Evolutionary conservation across 2,329 filamentous ascomycete genomes (phyloP).

Genomic region (Coniosporium tulheliwenetii): DNA sequence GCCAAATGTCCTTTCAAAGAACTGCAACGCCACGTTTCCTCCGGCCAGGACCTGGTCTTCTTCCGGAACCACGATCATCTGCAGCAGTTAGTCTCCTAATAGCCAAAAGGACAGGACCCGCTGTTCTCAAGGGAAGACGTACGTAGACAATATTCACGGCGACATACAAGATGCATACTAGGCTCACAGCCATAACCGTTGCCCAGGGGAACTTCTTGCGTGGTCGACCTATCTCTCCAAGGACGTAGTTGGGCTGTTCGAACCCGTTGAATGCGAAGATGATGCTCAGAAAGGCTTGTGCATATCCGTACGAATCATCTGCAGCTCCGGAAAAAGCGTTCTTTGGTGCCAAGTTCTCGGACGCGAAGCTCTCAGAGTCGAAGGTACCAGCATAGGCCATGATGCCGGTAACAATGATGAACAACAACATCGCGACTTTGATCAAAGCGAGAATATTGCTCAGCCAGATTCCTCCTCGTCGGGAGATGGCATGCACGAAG

Average conservation of each 20-base stretch:
- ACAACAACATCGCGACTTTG: slow-evolving; percentile 32
- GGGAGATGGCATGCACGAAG: slow-evolving; percentile 31
- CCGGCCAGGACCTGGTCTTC: slow-evolving; percentile 10
- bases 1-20: slow-evolving; percentile 11
- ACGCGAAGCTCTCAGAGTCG: slow-evolving; percentile 8
- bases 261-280: slow-evolving; percentile 26
- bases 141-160: slow-evolving; percentile 17
- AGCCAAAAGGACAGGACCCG: too few species aligned
- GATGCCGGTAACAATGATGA: slow-evolving; percentile 25
- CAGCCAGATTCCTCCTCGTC: slow-evolving; percentile 33
- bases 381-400: too few species aligned
- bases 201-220: slow-evolving; percentile 19
- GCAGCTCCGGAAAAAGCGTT: not conserved
- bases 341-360: slow-evolving; percentile 9
- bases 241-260: slow-evolving; percentile 29
- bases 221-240: slow-evolving; percentile 26
- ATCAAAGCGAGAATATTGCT: slow-evolving; percentile 36
- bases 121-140: slow-evolving; percentile 6
- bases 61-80: too few species aligned
- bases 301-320: slow-evolving; percentile 14
- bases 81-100: too few species aligned
- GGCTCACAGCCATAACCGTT: slow-evolving; percentile 18
- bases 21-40: slow-evolving; percentile 11
- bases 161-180: slow-evolving; percentile 11
- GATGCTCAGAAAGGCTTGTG: slow-evolving; percentile 27